Percentiles rank a stretch among this genome's conserved stretches.
phyloP scores from a whole-genome alignment of 192 early-diverging fungal species.

The Phlyctochytrium planicorne region DNA sequence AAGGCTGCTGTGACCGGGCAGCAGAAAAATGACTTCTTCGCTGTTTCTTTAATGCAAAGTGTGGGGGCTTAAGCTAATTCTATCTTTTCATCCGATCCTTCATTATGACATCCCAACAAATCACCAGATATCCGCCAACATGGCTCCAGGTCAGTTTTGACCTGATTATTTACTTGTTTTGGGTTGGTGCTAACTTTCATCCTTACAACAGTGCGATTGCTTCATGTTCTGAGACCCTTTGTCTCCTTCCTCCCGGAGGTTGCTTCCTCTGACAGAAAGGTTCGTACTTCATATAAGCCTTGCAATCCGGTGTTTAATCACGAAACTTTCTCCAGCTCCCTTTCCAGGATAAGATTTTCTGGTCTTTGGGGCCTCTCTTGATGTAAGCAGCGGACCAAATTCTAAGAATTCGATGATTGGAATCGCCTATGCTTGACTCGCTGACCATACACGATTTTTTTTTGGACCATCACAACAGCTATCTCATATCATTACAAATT shows the following conservation, averaged over 20 bases:
- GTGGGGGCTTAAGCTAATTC: too few relatives aligned
- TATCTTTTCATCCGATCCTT: too few relatives aligned
- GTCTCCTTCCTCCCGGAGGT: background rate
- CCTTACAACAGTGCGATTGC: background rate
- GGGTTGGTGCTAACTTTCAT: background rate
- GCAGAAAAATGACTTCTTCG: too few relatives aligned
- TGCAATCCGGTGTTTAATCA: background rate
- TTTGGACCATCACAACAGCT: background rate
- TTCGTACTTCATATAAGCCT: background rate
- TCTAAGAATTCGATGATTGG: too few relatives aligned
- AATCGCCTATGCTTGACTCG: background rate
- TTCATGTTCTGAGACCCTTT: background rate
- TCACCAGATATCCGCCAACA: too few relatives aligned
- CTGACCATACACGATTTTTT: background rate
- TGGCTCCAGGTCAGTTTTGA: too few relatives aligned
- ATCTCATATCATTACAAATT: constrained; percentile 77
- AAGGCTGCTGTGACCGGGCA: too few relatives aligned
- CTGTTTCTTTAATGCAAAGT: too few relatives aligned
- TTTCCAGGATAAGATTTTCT: constrained; percentile 89
- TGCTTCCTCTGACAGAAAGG: background rate
- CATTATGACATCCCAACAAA: too few relatives aligned
- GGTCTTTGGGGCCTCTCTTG: constrained; percentile 87
- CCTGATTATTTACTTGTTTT: too few relatives aligned
- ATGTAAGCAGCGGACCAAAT: constrained; percentile 65
- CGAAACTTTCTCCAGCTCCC: constrained; percentile 55